phyloP scores from a whole-genome alignment of 2,329 filamentous ascomycete genomes.

The Alternaria incomplexa region DNA sequence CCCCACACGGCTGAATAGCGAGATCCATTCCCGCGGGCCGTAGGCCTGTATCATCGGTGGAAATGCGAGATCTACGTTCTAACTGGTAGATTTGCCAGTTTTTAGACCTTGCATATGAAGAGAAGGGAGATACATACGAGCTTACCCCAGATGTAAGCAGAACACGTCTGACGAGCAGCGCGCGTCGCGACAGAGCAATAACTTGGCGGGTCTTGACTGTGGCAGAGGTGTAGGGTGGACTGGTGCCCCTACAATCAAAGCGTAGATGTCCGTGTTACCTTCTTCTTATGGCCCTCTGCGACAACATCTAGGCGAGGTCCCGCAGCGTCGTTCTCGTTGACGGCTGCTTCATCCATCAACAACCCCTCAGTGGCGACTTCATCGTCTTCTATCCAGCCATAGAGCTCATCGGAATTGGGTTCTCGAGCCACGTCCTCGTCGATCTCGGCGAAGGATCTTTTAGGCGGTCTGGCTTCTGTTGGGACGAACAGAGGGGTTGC shows the following conservation, averaged over 20 bases:
- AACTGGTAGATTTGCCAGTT: constrained; percentile 17
- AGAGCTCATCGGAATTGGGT: constrained; percentile 68
- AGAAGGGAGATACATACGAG: constrained; percentile 17
- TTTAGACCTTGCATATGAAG: constrained; percentile 5
- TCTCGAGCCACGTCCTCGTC: constrained; percentile 68
- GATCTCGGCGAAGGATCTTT: constrained; percentile 65
- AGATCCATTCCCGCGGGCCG: constrained; percentile 17
- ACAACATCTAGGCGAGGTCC: constrained; percentile 22
- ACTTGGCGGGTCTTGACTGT: neutral
- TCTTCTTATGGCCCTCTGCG: constrained; percentile 30
- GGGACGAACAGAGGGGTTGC: constrained; percentile 27
- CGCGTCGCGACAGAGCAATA: constrained; percentile 10
- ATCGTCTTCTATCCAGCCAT: constrained; percentile 73
- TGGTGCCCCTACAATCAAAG: constrained; percentile 18
- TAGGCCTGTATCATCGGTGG: constrained; percentile 23
- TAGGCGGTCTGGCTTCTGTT: constrained; percentile 53
- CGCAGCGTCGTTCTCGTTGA: constrained; percentile 18
- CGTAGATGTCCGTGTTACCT: constrained; percentile 32
- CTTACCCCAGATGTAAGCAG: constrained; percentile 20
- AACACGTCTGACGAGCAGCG: constrained; percentile 26
- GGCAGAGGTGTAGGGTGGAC: neutral
- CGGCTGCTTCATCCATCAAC: constrained; percentile 40
- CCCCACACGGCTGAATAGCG: constrained; percentile 27
- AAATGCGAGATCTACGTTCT: constrained; percentile 21
- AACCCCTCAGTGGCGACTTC: constrained; percentile 53